Evolutionary conservation across 2,329 filamentous ascomycete species (phyloP).

Genomic region (Ophiostoma novo-ulmi): DNA sequence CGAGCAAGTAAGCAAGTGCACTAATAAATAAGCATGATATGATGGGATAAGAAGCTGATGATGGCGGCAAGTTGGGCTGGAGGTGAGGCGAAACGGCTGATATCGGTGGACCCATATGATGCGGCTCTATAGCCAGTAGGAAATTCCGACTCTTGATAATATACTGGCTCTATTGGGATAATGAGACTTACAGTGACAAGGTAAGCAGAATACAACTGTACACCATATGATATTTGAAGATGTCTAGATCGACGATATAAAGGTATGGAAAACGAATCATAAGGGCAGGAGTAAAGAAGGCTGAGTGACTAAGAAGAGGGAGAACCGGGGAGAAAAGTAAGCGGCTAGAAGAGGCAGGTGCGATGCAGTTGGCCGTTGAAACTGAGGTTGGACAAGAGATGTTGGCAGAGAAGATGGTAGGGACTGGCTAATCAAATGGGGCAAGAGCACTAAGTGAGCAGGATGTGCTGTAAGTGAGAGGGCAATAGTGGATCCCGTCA

Average conservation of each 20-base stretch:
- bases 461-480: slow-evolving; percentile 5
- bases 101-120: background rate
- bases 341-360: background rate
- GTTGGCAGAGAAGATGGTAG: background rate
- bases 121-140: background rate
- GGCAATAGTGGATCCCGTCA: background rate
- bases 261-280: background rate
- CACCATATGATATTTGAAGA: background rate
- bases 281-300: background rate
- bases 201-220: background rate
- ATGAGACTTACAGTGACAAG: background rate
- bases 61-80: background rate
- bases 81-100: background rate
- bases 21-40: background rate
- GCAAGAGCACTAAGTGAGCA: background rate
- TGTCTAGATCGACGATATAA: background rate
- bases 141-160: background rate
- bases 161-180: background rate
- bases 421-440: background rate
- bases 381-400: background rate
- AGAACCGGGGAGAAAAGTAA: background rate
- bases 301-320: background rate
- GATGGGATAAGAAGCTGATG: background rate
- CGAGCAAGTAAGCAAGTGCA: background rate
- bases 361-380: background rate